phyloP scores from a whole-genome alignment of 495 filamentous ascomycete genomes.

The Choiromyces venosus region DNA sequence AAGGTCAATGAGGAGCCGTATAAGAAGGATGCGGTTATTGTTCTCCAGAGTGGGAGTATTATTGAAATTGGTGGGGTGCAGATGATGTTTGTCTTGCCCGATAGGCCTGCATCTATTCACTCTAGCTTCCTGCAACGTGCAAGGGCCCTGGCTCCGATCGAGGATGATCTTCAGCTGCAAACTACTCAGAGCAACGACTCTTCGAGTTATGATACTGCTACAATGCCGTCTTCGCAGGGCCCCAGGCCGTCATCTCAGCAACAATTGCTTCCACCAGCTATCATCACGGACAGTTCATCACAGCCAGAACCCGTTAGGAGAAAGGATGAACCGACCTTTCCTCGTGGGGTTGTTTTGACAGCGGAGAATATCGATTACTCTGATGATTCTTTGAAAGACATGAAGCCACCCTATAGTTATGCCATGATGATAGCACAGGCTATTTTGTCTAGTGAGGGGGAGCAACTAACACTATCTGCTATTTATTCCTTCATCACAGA shows the following conservation, averaged over 20 bases:
- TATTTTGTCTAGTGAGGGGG: conserved; percentile 73
- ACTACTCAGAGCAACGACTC: conserved; percentile 32
- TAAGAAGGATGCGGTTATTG: conserved; percentile 57
- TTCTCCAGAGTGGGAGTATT: conserved; percentile 75
- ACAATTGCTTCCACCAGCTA: conserved; percentile 13
- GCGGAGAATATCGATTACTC: conserved; percentile 80
- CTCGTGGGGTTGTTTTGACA: conserved; percentile 64
- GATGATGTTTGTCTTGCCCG: conserved; percentile 96
- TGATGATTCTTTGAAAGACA: conserved; percentile 70
- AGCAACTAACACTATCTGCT: conserved; percentile 77
- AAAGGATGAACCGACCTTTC: conserved; percentile 57
- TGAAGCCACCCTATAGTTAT: conserved; percentile 94
- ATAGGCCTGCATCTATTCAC: conserved; percentile 54
- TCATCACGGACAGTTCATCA: conserved; percentile 19
- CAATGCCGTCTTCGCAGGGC: conserved; percentile 28
- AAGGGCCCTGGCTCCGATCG: conserved; percentile 40
- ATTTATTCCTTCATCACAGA: conserved; percentile 90
- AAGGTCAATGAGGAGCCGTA: conserved; percentile 67
- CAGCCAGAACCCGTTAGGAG: conserved; percentile 45
- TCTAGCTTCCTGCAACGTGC: conserved; percentile 52
- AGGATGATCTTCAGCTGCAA: conserved; percentile 46
- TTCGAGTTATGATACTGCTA: conserved; percentile 28
- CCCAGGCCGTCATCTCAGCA: conserved; percentile 34
- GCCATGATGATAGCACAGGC: conserved; percentile 96
- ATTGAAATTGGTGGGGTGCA: conserved; percentile 85